Evolutionary conservation across 1,284 basidiomycete genomes (phyloP), one percentile per base, ranked within the genome.

Genomic region (Fomitopsis pinicola): DNA sequence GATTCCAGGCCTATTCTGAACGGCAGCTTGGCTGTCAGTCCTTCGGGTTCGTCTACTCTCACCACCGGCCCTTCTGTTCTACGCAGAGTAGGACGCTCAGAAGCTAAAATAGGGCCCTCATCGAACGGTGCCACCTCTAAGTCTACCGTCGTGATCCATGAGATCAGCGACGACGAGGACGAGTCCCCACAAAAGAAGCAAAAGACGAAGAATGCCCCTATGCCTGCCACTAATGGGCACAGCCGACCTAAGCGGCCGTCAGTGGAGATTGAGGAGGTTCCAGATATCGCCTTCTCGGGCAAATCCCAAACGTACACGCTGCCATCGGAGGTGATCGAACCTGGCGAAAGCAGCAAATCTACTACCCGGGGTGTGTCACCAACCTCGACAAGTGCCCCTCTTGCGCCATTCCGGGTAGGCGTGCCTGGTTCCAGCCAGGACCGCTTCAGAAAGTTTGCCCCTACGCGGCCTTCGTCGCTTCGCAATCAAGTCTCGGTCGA

Each of bases 391-490:
- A 40, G 12, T 10, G 9, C 36, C 12, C 19, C 59, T 14, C 17
- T 42, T 36, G 30, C 22, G 33, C 33, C 33, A 4, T 28, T 36
- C 12, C 30, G 22, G 5, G 17, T 28, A 19, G 30, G 57, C 7
- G 38, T 14, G 7, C 35, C 52, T 7, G 57, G 62, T 35, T 44
- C 57, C 6, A 19, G 55, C 53, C 44, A 61, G 59, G 50, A 63
- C 35, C 50, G 36, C 2, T 42, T 66, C 12, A 83, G 80, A 68
- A 76, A 78, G 2, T 78, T 83, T 19, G 77, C 79, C 22, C 88
- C 88, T 0, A 87, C 84, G 67, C 86, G 87, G 54, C 88, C 88
- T 0, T 90, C 89, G 62, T 90, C 89, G 69, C 76, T 91, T 56
- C 81, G 89, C 35, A 86, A 79, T 63, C 88, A 86, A 67, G 82